Evolutionary conservation across 768 basidiomycete genomes (phyloP), one percentile per base, ranked within the genome.

Genomic region (Podaxis mareebaensis): DNA sequence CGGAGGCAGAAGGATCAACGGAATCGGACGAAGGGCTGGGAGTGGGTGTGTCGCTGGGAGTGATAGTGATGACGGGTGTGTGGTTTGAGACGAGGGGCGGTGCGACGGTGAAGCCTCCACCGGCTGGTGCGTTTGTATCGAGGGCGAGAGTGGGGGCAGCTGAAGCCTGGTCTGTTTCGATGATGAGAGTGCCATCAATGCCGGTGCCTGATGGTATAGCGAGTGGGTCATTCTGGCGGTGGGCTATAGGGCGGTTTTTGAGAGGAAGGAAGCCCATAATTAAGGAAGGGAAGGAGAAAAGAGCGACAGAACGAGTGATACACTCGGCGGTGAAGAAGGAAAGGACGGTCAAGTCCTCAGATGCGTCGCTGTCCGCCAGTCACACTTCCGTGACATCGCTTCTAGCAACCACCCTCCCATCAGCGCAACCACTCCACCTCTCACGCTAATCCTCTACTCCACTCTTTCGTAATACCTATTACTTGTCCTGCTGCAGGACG

Each of bases 101-200:
- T 1, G 61, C 61, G 24, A 46, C 40, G 20, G 46, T 8, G 17
- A 52, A 52, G 13, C 46, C 61, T 3, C 36, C 61, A 11, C 55
- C 55, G 2, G 24, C 26, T 24, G 46, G 33, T 10, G 28, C 55
- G 11, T 13, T 17, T n/a, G 55, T 24, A 53, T 63, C 54, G 22
- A 63, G 6, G 11, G 38, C 20, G 10, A 63, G 44, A 17, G 54
- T 39, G 13, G 61, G 11, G 10, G 24, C 48, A n/a, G 30, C 24
- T 30, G 54, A 26, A 53, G 53, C 28, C 7, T 61, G 10, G 58
- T 39, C 30, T 15, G 53, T 44, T 24, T 62, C 62, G 24, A 61
- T 62, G 28, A 66, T 24, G 33, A 61, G 55, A 42, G 72, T n/a
- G 33, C 61, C n/a, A 54, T 70, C 70, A 15, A 74, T 66, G 42